Evolutionary conservation across 2,329 filamentous ascomycete genomes (phyloP), one percentile per base, ranked within the genome.

Genomic region (Alternaria ethzedia): DNA sequence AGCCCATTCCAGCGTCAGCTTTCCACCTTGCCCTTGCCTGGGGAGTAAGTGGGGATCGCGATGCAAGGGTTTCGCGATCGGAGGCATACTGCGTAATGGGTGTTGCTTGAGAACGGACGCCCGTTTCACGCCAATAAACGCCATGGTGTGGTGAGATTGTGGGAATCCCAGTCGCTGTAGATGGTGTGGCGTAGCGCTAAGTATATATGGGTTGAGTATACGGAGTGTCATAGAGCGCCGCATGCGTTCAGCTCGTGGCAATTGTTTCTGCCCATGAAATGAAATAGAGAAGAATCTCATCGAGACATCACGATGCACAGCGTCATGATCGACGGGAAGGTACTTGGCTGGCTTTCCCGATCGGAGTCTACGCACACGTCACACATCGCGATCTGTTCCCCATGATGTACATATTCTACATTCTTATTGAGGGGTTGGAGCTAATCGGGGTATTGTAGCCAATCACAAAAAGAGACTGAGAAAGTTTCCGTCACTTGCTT

Each of bases 241-340:
- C n/a, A n/a, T n/a, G n/a, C n/a, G n/a, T n/a, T n/a, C n/a, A n/a
- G n/a, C n/a, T n/a, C n/a, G n/a, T n/a, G n/a, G n/a, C n/a, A n/a
- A n/a, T n/a, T n/a, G n/a, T n/a, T n/a, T n/a, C n/a, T n/a, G n/a
- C n/a, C n/a, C n/a, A n/a, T n/a, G n/a, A n/a, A n/a, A n/a, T n/a
- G n/a, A n/a, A n/a, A n/a, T n/a, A n/a, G n/a, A n/a, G n/a, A n/a
- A n/a, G n/a, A n/a, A n/a, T n/a, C n/a, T n/a, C n/a, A n/a, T n/a
- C n/a, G n/a, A n/a, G 9, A 28, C 17, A 57, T 46, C 23, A 51
- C 45, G 15, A 61, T 57, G 32, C 9, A 36, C 45, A 44, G 54
- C 52, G 51, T 60, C 51, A 56, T 47, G 51, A 56, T 56, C 20
- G 49, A n/a, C 43, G 20, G 15, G n/a, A n/a, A 46, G 20, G 17